Conservation (phyloP, 164 flowering plant species). For the Platanus orientalis region DNA sequence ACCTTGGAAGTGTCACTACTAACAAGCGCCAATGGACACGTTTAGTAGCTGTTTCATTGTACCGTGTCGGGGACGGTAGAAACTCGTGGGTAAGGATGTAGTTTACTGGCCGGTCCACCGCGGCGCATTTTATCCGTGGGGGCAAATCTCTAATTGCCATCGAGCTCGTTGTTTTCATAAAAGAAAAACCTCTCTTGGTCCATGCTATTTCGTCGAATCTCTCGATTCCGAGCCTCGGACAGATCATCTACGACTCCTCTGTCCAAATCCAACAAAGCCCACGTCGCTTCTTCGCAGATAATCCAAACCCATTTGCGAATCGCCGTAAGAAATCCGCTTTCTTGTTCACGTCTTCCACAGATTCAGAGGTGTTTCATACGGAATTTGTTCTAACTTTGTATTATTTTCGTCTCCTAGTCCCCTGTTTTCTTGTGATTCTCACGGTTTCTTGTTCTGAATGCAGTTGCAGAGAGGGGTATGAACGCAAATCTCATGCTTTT, state of each 20-base stretch:
- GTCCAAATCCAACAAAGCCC: constrained; percentile 27
- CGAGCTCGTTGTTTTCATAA: constrained; percentile 13
- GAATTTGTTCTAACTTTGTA: not conserved
- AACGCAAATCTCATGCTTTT: constrained; percentile 27
- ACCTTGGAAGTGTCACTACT: too few relatives aligned
- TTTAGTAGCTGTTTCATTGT: too few relatives aligned
- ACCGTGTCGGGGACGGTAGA: too few relatives aligned
- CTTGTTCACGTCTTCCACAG: constrained; percentile 5
- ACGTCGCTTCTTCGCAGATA: constrained; percentile 27
- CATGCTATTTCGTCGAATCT: constrained; percentile 24
- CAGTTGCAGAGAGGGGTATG: constrained; percentile 20
- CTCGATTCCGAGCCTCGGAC: constrained; percentile 32
- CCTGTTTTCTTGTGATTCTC: constrained; percentile 7
- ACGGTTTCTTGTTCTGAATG: constrained; percentile 25
- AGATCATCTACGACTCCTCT: constrained; percentile 26
- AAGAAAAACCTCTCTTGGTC: constrained; percentile 4
- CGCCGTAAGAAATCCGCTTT: constrained; percentile 10
- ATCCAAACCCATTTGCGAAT: constrained; percentile 16
- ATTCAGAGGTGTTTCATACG: constrained; percentile 9
- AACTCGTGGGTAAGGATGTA: constrained; percentile 3
- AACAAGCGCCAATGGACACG: too few relatives aligned
- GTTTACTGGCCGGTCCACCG: not conserved
- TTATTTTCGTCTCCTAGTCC: not conserved
- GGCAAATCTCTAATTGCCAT: not conserved
- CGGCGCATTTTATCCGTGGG: constrained; percentile 9